Base-by-base conservation (phyloP, 2,329 filamentous ascomycete species). In the Proliferodiscus dingleyae region DNA sequence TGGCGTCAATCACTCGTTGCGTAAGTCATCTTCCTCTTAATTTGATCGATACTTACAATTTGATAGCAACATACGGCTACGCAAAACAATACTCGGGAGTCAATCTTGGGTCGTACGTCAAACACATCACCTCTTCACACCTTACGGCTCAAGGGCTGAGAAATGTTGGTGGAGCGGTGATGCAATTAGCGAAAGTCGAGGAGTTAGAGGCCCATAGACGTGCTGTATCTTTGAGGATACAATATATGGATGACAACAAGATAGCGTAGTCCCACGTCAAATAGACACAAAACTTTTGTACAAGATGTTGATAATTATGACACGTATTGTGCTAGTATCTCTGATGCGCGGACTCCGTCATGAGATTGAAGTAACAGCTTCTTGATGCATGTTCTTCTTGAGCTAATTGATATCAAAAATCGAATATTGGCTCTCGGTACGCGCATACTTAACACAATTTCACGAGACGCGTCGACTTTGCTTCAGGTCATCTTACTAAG, bases 81-180 rank as follows among this genome's bases (percentile, higher is more conserved):
- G 93, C 93, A 39, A 95, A 95, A 71, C 93, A 98, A 68, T 98
- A 98, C 72, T 96, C 89, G 5, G 93, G 93, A 42, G 93, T 98
- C 62, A 98, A 95, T 67, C 78, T 98, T 5, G 89, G 81, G 24
- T 97, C 91, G 2, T 98, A 96, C 69, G 79, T 95, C 66, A 98
- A 98, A 73, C 89, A 97, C 73, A 96, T 98, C 62, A 98, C 93
- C 29, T 93, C 87, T 70, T 89, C 89, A 0, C 87, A 95, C 66
- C 75, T 98, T 51, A 95, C 89, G 1, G 80, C 83, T 15, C 78
- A 95, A 60, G 93, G 93, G 18, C 72, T 98, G 51, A 77, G 78
- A 58, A 93, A 94, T 60, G 86, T 98, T 2, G 89, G 91, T 26
- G 72, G 74, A 43, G 89, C 93, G 4, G 93, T 98, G 42, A 96